Evolutionary conservation across 257 asterid species (phyloP).

Genomic region (Plectranthus barbatus): DNA sequence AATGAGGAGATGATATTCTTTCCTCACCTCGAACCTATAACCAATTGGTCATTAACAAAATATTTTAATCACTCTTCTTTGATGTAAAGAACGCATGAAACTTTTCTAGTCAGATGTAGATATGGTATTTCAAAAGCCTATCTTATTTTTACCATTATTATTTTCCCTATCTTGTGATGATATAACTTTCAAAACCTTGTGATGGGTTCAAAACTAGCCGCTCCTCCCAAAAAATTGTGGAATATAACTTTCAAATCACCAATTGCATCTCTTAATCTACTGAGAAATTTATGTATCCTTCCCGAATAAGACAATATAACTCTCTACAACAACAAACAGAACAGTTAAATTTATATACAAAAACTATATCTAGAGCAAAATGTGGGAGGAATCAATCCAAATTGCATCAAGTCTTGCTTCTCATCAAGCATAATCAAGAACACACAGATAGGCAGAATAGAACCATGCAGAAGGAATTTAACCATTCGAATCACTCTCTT

Average conservation of each 20-base stretch:
- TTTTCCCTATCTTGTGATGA: too few relatives aligned
- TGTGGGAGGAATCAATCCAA: neutral
- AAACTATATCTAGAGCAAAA: neutral
- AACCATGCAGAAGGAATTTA: neutral
- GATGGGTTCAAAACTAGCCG: conserved; percentile 67
- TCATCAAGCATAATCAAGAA: neutral
- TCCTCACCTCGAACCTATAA: too few relatives aligned
- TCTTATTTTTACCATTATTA: too few relatives aligned
- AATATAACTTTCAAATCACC: conserved; percentile 52
- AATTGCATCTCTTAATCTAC: conserved; percentile 31
- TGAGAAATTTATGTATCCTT: conserved; percentile 36
- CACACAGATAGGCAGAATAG: neutral
- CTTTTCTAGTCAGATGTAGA: too few relatives aligned
- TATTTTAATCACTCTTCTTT: too few relatives aligned
- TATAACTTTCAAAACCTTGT: conserved; percentile 74
- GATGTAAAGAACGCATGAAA: too few relatives aligned
- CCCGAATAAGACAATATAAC: conserved; percentile 53
- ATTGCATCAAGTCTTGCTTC: neutral
- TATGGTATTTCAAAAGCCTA: too few relatives aligned
- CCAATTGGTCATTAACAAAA: too few relatives aligned
- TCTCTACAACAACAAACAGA: conserved; percentile 32
- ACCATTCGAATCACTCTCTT: neutral
- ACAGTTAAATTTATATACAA: neutral
- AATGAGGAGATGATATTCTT: too few relatives aligned
- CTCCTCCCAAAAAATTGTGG: conserved; percentile 87